These are phyloP conservation scores for Microsporum canis DNA, from an alignment of 2,329 filamentous ascomycete genomes.

Conservation along the genomic window DNA sequence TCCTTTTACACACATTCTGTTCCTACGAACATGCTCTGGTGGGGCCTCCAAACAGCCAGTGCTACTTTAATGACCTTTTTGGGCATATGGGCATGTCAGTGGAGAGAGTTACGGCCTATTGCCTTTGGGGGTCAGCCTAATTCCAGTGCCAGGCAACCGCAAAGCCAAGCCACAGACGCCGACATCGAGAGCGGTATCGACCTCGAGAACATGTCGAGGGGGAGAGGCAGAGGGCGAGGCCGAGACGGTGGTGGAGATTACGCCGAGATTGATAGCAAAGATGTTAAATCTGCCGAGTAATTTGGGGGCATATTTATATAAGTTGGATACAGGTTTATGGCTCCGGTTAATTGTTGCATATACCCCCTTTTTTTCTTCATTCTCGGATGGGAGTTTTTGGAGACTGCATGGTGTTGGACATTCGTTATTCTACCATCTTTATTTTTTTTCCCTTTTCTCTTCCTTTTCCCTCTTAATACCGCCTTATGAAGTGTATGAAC, in stretches of 20 bases:
- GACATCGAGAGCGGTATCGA: conserved; percentile 28
- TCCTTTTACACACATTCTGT: conserved; percentile 66
- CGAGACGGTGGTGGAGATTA: conserved; percentile 37
- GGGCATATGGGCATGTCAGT: conserved; percentile 84
- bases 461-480: not conserved
- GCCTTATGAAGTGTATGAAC: not conserved
- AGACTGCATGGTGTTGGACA: not conserved
- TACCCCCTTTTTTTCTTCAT: not conserved
- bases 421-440: not conserved
- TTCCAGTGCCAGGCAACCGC: conserved; percentile 31
- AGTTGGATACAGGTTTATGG: conserved; percentile 30
- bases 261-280: conserved; percentile 52
- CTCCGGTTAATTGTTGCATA: conserved; percentile 36
- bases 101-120: conserved; percentile 79
- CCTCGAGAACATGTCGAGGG: conserved; percentile 12
- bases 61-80: conserved; percentile 54
- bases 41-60: conserved; percentile 55
- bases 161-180: conserved; percentile 39
- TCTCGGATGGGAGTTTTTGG: not conserved
- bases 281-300: conserved; percentile 10
- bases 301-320: not conserved
- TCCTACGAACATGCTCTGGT: conserved; percentile 77
- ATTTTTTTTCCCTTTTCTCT: not conserved
- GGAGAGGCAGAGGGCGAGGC: conserved; percentile 17
- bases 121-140: conserved; percentile 53